Evolutionary conservation across 805 yeast genomes (phyloP), one percentile per base, ranked within the genome.

Genomic region (Hanseniaspora jakobsenii): DNA sequence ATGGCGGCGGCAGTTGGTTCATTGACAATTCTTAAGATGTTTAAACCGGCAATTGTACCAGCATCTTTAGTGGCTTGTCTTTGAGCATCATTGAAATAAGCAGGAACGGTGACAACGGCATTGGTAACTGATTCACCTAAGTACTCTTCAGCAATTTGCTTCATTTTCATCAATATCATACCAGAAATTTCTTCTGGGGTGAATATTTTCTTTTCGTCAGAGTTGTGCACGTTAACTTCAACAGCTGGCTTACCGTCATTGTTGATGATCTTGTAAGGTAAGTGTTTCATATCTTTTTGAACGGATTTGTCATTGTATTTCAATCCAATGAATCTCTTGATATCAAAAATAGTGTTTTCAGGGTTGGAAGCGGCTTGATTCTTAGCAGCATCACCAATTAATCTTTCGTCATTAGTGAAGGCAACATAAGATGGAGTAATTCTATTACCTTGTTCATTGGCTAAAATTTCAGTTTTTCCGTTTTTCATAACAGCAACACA

Each of bases 1-100:
- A 86, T 84, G 46, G 96, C 96, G 54, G 96, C 96, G 37, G 96
- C 96, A 49, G 96, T 86, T 57, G 94, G 94, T 71, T 83, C 94
- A 63, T 83, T 83, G 51, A 83, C 89, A 55, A 83, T 83, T 72
- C 94, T 79, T 65, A 83, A 70, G 52, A 83, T 84, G 62, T 80
- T 82, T 62, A 83, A 71, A 57, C 94, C 94, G 39, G 94, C 93
- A 71, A 83, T 83, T 50, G 80, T 74, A 71, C 94, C 94, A 35
- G 94, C 94, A 63, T 83, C 93, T 70, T 83, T 83, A 48, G 94
- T 83, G 53, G 94, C 94, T 66, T 83, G 94, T 69, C 93, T 78
- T 69, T 83, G 94, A 50, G 94, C 89, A 67, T 83, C 94, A 63
- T 82, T 84, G 72, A 83, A 83, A 68, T 83, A 83, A 47, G 94